These are phyloP conservation scores for Erysimum cheiranthoides DNA, from an alignment of 345 rosid genomes.

Conservation along the genomic window DNA sequence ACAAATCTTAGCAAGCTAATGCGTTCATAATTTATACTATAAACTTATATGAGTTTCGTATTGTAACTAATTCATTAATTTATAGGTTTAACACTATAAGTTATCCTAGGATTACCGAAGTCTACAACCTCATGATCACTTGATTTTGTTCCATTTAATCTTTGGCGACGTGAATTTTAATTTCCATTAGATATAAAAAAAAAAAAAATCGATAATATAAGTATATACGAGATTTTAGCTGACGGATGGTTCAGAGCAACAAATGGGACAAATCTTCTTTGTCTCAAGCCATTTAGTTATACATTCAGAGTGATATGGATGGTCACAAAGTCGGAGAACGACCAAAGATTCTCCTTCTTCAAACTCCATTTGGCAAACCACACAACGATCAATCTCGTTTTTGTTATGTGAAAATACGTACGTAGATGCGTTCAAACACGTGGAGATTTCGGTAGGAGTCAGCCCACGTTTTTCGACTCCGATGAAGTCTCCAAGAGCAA, in stretches of 20 bases:
- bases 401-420: conserved; percentile 24
- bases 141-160: no score
- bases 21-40: no score
- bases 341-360: conserved; percentile 63
- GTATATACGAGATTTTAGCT: not conserved
- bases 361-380: conserved; percentile 77
- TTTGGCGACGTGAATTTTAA: no score
- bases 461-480: conserved; percentile 71
- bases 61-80: no score
- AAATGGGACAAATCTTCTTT: conserved; percentile 78
- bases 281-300: conserved; percentile 72
- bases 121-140: no score
- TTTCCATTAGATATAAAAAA: not conserved
- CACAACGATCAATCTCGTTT: conserved; percentile 64
- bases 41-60: no score
- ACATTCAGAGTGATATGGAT: conserved; percentile 71
- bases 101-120: no score
- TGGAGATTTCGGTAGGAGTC: conserved; percentile 49
- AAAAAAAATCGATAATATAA: not conserved
- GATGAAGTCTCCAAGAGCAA: conserved; percentile 70
- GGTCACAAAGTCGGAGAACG: conserved; percentile 58
- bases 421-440: conserved; percentile 43
- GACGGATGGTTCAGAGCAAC: conserved; percentile 56
- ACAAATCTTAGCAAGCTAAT: no score
- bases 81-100: no score